Base-by-base conservation (phyloP, 257 asterid species). In the Apocynum venetum region DNA sequence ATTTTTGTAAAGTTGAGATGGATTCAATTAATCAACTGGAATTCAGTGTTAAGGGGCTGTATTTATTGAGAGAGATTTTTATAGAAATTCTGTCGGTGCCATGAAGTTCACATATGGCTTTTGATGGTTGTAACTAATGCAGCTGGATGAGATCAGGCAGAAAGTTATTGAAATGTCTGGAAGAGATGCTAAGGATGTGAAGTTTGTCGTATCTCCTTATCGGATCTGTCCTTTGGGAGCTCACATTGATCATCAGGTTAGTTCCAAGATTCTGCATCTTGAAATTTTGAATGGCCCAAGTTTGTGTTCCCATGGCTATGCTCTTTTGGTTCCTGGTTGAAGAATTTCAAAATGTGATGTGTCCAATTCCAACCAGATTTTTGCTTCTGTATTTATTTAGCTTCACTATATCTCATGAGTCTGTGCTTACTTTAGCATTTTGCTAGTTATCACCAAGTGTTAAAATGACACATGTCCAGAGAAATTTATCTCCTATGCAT, bases 211-310 rank as follows among this genome's bases (percentile, higher is more conserved):
- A 60, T 91, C 99, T 19, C 99, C 99, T 20, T 93, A 90, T 63
- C 89, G 99, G 85, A 96, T 96, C 69, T 96, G 98, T 83, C 99
- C 99, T 0, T 75, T 96, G 60, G 99, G 99, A 73, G 99, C 99
- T 80, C 99, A 96, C 83, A 91, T 96, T 81, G 99, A 93, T 82
- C 99, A 95, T 85, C 98, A 95, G 96, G 98, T 91, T 67, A n/a
- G 82, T 85, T 72, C 36, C 8, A 15, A 36, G n/a, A 61, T 31
- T 61, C 68, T 61, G 68, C 14, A 9, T 61, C 43, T 61, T 61
- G 68, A 61, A 35, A 31, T 61, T 61, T 61, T 6, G 17, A 3
- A 61, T 0, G 68, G 15, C 17, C 5, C 6, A 0, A 35, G 71
- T n/a, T 59, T n/a, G 15, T 20, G 8, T 56, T 11, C 40, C 47